These are phyloP conservation scores for Suhomyces taliae DNA, from an alignment of 1,139 yeast genomes.

Conservation along the genomic window DNA sequence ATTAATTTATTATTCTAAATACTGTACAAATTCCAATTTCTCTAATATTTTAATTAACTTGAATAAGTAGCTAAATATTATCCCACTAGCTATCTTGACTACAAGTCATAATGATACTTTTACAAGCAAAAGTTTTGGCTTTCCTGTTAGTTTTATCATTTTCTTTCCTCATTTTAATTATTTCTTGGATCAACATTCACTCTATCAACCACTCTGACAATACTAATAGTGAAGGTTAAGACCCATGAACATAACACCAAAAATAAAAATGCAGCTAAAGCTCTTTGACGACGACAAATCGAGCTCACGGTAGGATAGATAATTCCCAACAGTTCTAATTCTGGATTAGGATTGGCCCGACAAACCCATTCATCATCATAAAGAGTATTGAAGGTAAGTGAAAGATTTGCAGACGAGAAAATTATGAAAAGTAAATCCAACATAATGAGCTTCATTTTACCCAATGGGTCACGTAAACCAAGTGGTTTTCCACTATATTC, in stretches of 20 bases:
- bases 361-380: constrained; percentile 87
- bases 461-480: constrained; percentile 81
- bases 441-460: constrained; percentile 74
- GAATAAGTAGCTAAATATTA: too few relatives aligned
- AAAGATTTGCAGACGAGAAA: constrained; percentile 87
- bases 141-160: too few relatives aligned
- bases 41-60: too few relatives aligned
- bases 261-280: constrained; percentile 76
- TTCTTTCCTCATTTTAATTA: background rate
- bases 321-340: constrained; percentile 22
- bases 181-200: constrained; percentile 33
- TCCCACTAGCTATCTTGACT: too few relatives aligned
- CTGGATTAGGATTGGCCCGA: constrained; percentile 23
- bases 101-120: too few relatives aligned
- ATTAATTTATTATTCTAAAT: too few relatives aligned
- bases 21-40: too few relatives aligned
- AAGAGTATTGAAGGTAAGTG: constrained; percentile 81
- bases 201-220: constrained; percentile 77
- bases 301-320: constrained; percentile 34
- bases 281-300: constrained; percentile 79
- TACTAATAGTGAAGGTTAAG: constrained; percentile 77
- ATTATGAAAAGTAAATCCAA: constrained; percentile 84
- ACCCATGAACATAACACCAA: constrained; percentile 81
- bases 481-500: constrained; percentile 91
- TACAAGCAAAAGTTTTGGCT: too few relatives aligned